Base-by-base conservation (phyloP, 139 green algal species). In the Astrephomene gubernaculifera region DNA sequence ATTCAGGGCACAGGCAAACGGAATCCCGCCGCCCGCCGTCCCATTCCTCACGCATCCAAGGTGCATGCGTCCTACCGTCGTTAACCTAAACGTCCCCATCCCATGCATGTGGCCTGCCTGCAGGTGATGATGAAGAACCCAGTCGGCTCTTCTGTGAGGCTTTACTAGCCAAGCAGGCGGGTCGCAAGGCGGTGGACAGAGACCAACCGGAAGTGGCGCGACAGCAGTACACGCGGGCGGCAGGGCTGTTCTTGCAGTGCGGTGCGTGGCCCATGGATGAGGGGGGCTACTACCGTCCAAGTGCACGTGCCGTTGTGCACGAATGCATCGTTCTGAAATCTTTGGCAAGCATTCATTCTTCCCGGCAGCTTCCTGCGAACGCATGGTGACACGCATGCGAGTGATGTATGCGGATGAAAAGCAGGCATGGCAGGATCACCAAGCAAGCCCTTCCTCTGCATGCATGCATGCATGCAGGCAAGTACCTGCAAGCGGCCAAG, bases 221-320 rank as follows among this genome's bases (percentile, higher is more conserved):
- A 33, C 29, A 45, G 71, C 71, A 43, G 45, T 52, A 80, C 45
- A 33, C 0, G 12, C 3, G 31, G 29, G 45, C 71, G 3, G 71
- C 71, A 3, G 36, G 5, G 0, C 71, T 80, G 45, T 80, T 80
- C 71, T 25, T 35, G 39, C 45, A 80, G 45, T 80, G 71, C 45
- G 71, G 71, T 80, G 39, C 6, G 65, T 65, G 57, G 5, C n/a
- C n/a, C n/a, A n/a, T n/a, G n/a, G n/a, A 24, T 65, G 54, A 8
- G 54, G n/a, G 17, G 54, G 22, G 21, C 54, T 65, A 8, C 54
- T 65, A 5, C 54, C n/a, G n/a, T 65, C 14, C 49, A 60, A 65
- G 22, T 33, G 54, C 22, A 65, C 12, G 54, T 8, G 54, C 22
- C 12, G 21, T 21, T 33, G 54, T 21, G 14, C 10, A 5, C 12